Evolutionary conservation across 148 eudicot genomes (phyloP), one percentile per base, ranked within the genome.

Genomic region (Spergularia bocconei): DNA sequence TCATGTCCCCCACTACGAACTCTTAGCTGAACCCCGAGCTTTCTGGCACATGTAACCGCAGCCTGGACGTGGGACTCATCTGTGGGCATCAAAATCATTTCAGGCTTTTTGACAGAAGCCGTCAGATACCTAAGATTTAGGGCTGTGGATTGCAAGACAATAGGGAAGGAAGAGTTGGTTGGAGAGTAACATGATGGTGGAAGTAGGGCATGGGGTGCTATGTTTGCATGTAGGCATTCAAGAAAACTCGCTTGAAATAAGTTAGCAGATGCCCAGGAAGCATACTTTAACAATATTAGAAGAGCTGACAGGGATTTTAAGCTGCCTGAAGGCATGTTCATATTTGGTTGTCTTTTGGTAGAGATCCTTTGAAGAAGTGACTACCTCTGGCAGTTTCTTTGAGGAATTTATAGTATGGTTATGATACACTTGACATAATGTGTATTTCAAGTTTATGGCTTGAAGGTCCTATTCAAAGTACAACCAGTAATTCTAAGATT

Each of bases 1-100:
- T 86, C 89, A 15, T 86, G 89, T 41, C 89, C 89, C 19, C 87
- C 89, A 75, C 89, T 84, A 29, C 84, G 84, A 59, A 83, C 68
- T 54, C 88, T 75, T 3, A 86, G 65, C 73, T 78, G 86, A 47
- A 79, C 14, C 19, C 73, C 77, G n/a, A 67, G 52, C 38, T 81
- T 74, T 62, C 54, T 85, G 41, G 80, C 80, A 68, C 83, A 81
- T 62, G 70, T 48, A 6, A 81, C 77, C 4, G 83, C 77, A 67
- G 77, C 77, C 74, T 81, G 80, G 20, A 81, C 60, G 11, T 81
- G 83, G 54, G 83, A 81, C 52, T 72, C 63, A 39, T 77, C 74
- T 38, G 83, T 72, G 19, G 83, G 80, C 80, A 72, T 81, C 38
- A 81, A 7, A n/a, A 81, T 81, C 17, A 81, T 54, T 52, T 78